Base-by-base conservation (phyloP, 1,284 basidiomycete species). In the Porodaedalea pini region DNA sequence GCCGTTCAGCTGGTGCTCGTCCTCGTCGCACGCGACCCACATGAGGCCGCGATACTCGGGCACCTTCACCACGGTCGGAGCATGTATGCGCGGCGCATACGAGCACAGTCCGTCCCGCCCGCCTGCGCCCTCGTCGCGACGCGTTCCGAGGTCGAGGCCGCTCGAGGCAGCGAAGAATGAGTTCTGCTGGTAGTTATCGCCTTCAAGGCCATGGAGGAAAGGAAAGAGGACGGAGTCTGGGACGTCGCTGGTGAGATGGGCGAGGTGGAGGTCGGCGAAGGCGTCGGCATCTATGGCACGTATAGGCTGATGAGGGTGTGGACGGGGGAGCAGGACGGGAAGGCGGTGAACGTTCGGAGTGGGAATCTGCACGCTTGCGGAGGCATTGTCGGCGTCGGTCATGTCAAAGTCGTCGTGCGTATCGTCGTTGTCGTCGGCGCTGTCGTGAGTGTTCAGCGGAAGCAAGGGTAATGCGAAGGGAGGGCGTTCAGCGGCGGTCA, bases 161-260 rank as follows among this genome's bases (percentile, higher is more conserved):
- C 68, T 64, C 31, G 61, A 70, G 31, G 73, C 70, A 2, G 83
- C 78, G 67, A 92, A 93, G 76, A 93, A 93, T 31, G 78, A 75
- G 68, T 87, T 88, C 73, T 92, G 90, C 0, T 83, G 81, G 25
- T 80, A 71, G 67, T 90, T 90, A 61, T 85, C 78, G 63, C 88
- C 86, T 66, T 93, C 90, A 68, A 95, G 76, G 57, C 90, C 85
- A 69, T 92, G 85, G 53, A 91, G 71, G 76, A 94, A 90, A 27
- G 92, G 87, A 70, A 93, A 90, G 66, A 94, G 79, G 66, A 88
- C 78, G 48, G 78, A 75, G 74, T 92, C 90, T 1, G 87, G 86
- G 2, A 88, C 81, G 68, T 90, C 86, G 2, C 81, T 73, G 57
- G 81, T 77, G 61, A 82, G 72, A 64, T 89, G 81, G n/a, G 75